Conservation (phyloP, 129 eudicot genomes). For the Chrysanthemum makinoi region DNA sequence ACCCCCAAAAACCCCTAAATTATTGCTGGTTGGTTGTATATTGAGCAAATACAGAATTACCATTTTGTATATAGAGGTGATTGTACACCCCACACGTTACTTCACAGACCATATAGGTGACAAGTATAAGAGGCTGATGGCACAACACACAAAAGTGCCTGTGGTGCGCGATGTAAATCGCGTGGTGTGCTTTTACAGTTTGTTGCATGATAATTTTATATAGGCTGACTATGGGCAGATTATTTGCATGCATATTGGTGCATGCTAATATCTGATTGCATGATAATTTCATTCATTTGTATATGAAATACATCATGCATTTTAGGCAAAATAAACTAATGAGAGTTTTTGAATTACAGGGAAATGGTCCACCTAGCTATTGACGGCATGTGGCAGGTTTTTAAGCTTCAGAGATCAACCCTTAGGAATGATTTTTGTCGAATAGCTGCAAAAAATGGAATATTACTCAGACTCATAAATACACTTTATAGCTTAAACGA, state of each 20-base stretch:
- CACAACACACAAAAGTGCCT: no score
- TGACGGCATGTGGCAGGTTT: constrained; percentile 99
- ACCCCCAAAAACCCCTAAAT: not conserved
- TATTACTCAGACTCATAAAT: constrained; percentile 79
- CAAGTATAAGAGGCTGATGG: no score
- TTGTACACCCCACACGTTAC: no score
- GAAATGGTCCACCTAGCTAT: constrained; percentile 99
- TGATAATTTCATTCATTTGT: no score
- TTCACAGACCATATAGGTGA: no score
- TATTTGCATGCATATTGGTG: not conserved
- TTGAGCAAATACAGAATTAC: not conserved
- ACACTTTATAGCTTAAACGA: constrained; percentile 93
- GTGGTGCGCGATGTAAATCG: no score
- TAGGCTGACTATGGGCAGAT: not conserved
- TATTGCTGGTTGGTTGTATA: constrained; percentile 12
- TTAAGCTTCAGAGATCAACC: constrained; percentile 93
- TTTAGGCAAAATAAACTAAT: constrained; percentile 13
- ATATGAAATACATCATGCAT: not conserved
- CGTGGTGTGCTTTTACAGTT: no score
- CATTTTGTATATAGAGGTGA: not conserved
- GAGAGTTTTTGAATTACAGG: constrained; percentile 41
- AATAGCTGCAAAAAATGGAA: constrained; percentile 91
- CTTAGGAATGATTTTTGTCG: constrained; percentile 92
- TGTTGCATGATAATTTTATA: not conserved
- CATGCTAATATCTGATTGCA: not conserved